phyloP scores from a whole-genome alignment of 352 stramenopile genomes.

The Pythium sukuiense region DNA sequence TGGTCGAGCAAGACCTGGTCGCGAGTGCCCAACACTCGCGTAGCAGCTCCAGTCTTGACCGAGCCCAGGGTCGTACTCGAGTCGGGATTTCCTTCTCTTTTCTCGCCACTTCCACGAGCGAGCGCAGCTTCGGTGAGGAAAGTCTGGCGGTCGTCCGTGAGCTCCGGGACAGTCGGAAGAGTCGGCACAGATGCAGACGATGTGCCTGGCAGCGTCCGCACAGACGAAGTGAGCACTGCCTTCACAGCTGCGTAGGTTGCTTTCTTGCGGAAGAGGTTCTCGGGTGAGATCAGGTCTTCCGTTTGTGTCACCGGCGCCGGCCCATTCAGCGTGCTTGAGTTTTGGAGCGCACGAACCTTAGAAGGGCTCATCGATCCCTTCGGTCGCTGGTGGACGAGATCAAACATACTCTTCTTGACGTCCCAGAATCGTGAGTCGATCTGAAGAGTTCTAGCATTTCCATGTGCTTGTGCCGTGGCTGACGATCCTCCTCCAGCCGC shows the following conservation, averaged over 20 bases:
- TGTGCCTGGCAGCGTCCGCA: constrained; percentile 42
- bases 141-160: constrained; percentile 15
- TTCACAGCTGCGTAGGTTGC: constrained; percentile 60
- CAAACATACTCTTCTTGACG: constrained; percentile 71
- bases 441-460: constrained; percentile 17
- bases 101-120: constrained; percentile 10
- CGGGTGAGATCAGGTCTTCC: constrained; percentile 58
- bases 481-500: constrained; percentile 1
- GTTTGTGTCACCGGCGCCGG: constrained; percentile 35
- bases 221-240: constrained; percentile 54
- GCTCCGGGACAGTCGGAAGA: constrained; percentile 33
- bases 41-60: neutral
- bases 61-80: neutral
- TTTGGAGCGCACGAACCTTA: constrained; percentile 49
- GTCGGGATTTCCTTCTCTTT: neutral
- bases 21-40: constrained; percentile 1
- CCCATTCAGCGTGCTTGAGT: constrained; percentile 36
- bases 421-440: constrained; percentile 72
- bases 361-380: constrained; percentile 43
- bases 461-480: neutral
- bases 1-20: constrained; percentile 27
- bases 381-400: constrained; percentile 33
- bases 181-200: constrained; percentile 35
- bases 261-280: constrained; percentile 70
- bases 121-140: constrained; percentile 29